Evolutionary conservation across 345 rosid species (phyloP).

Genomic region (Lepidium africanum): DNA sequence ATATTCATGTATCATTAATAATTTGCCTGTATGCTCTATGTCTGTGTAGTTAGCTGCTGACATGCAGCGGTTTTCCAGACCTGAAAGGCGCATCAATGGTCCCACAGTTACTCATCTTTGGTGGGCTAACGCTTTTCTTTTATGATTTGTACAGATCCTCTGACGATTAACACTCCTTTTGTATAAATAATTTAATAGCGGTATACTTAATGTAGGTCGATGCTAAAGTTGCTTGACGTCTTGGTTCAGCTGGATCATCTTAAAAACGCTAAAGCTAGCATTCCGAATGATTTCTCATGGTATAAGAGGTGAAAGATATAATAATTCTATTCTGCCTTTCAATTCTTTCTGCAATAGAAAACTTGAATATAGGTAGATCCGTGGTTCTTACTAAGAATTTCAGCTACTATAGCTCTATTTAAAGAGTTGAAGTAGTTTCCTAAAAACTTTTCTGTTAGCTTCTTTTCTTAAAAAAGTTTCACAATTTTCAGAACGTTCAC

Average conservation of each 20-base stretch:
- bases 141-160: not conserved
- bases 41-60: constrained; percentile 90
- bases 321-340: not conserved
- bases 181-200: not conserved
- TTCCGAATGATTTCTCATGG: constrained; percentile 99
- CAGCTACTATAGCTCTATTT: not conserved
- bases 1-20: constrained; percentile 7
- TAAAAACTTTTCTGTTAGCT: not conserved
- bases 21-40: not conserved
- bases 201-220: constrained; percentile 52
- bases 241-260: constrained; percentile 98
- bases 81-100: constrained; percentile 93
- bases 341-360: not conserved
- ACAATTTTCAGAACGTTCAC: constrained; percentile 77
- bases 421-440: not conserved
- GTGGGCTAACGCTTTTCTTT: constrained; percentile 29
- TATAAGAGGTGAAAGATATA: constrained; percentile 64
- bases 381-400: not conserved
- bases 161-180: not conserved
- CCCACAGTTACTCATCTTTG: constrained; percentile 95
- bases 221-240: constrained; percentile 92
- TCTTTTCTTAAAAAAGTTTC: constrained; percentile 1
- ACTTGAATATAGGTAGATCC: not conserved
- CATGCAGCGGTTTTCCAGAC: constrained; percentile 99
- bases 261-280: constrained; percentile 98